phyloP scores from a whole-genome alignment of 2,329 filamentous ascomycete species.

The Emmonsiellopsis sp. region DNA sequence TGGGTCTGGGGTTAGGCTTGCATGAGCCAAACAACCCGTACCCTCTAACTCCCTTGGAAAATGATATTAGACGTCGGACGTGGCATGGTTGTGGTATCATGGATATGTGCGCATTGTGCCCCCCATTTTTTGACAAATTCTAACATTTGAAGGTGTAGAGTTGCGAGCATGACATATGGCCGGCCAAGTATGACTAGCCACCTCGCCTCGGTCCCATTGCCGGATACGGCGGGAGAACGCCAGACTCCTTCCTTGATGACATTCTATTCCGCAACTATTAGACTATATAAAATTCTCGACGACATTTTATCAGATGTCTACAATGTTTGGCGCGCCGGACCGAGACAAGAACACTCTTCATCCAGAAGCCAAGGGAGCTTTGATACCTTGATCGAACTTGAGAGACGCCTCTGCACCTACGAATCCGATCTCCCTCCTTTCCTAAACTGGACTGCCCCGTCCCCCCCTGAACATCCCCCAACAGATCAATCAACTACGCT shows the following conservation, averaged over 20 bases:
- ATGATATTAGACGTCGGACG: constrained; percentile 27
- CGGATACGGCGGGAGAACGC: constrained; percentile 5
- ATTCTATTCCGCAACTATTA: constrained; percentile 20
- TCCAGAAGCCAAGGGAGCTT: constrained; percentile 10
- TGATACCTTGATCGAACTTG: constrained; percentile 21
- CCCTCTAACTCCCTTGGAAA: constrained; percentile 22
- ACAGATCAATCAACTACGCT: constrained; percentile 8
- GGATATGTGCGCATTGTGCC: constrained; percentile 23
- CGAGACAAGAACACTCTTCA: constrained; percentile 6
- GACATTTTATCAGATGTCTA: constrained; percentile 28
- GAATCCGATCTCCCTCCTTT: constrained; percentile 17
- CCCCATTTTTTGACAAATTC: background rate
- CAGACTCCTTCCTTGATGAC: constrained; percentile 13
- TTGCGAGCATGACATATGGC: constrained; percentile 32
- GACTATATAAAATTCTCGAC: constrained; percentile 24
- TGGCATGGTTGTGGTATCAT: constrained; percentile 35
- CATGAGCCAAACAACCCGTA: constrained; percentile 22
- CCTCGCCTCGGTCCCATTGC: constrained; percentile 18
- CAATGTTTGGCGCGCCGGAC: constrained; percentile 18
- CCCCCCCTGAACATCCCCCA: background rate
- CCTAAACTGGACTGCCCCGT: constrained; percentile 17
- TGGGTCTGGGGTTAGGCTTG: constrained; percentile 35
- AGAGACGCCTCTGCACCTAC: constrained; percentile 18
- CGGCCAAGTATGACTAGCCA: constrained; percentile 26
- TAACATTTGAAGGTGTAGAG: constrained; percentile 12